These are phyloP conservation scores for Tremellales sp. DNA, from an alignment of 1,284 basidiomycete species.

Conservation along the genomic window DNA sequence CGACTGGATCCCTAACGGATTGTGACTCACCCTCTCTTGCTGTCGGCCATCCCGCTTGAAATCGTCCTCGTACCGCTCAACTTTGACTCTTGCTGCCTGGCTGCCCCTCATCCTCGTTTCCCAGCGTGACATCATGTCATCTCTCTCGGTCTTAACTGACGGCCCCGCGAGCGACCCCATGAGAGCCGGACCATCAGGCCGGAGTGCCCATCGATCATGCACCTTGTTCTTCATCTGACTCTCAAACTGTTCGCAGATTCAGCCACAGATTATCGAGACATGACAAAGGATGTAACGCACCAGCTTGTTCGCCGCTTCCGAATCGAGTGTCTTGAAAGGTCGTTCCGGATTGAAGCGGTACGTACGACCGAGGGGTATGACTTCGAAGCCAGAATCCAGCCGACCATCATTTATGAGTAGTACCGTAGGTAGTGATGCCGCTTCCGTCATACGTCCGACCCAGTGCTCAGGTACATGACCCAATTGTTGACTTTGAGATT, in stretches of 20 bases:
- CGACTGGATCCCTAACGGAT: too few relatives aligned
- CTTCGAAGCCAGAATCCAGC: constrained; percentile 30
- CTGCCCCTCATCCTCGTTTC: constrained; percentile 26
- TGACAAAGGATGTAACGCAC: constrained; percentile 14
- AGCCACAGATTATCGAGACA: background rate
- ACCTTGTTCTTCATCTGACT: constrained; percentile 37
- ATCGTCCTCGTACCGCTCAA: constrained; percentile 38
- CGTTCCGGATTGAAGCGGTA: constrained; percentile 42
- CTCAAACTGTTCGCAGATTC: constrained; percentile 34
- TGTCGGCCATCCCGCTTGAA: constrained; percentile 31
- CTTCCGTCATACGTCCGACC: constrained; percentile 40
- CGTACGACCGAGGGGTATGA: constrained; percentile 39
- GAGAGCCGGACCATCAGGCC: constrained; percentile 13
- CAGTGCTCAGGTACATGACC: constrained; percentile 32
- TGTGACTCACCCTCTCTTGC: constrained; percentile 27
- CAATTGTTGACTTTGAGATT: constrained; percentile 1
- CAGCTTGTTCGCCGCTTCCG: constrained; percentile 41
- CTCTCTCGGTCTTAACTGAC: constrained; percentile 18
- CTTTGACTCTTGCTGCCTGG: constrained; percentile 15
- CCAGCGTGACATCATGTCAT: constrained; percentile 1
- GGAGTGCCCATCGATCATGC: constrained; percentile 40
- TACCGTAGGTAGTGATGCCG: constrained; percentile 28
- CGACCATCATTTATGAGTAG: constrained; percentile 38
- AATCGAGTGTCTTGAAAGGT: constrained; percentile 41
- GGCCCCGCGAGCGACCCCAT: background rate